Percentiles rank a stretch among this genome's conserved stretches.
These are phyloP conservation scores for Globisporangium lucens DNA, from an alignment of 352 stramenopile species.

Conservation along the genomic window DNA sequence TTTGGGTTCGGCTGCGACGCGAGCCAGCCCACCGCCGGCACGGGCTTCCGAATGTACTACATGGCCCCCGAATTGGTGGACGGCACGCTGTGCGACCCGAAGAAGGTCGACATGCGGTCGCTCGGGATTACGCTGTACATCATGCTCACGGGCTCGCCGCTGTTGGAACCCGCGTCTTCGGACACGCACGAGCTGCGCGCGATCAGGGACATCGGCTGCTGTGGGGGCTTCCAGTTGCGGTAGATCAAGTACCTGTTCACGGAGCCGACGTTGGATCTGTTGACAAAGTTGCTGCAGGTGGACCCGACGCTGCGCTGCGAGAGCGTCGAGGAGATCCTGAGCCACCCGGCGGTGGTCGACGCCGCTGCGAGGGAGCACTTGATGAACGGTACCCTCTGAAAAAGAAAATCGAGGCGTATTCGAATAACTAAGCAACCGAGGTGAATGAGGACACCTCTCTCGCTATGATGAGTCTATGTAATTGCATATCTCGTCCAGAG, in stretches of 20 bases:
- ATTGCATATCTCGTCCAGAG: too few species aligned
- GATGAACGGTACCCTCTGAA: not conserved
- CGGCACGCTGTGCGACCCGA: slow-evolving; percentile 31
- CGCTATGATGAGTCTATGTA: too few species aligned
- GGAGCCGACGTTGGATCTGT: slow-evolving; percentile 15
- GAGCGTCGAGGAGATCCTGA: slow-evolving; percentile 2
- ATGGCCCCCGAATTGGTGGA: not conserved
- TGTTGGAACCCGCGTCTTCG: slow-evolving; percentile 19
- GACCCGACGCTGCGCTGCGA: slow-evolving; percentile 10
- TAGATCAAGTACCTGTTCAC: slow-evolving; percentile 14
- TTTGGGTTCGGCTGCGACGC: slow-evolving; percentile 39
- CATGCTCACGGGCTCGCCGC: slow-evolving; percentile 56
- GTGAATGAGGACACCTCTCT: too few species aligned
- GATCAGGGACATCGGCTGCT: slow-evolving; percentile 20
- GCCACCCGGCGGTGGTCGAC: not conserved
- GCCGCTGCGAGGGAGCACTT: not conserved
- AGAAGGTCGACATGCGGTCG: slow-evolving; percentile 57
- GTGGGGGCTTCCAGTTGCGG: slow-evolving; percentile 23
- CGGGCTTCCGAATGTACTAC: slow-evolving; percentile 10
- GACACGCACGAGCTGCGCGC: slow-evolving; percentile 26
- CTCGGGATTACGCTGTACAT: slow-evolving; percentile 66
- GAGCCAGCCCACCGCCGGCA: not conserved
- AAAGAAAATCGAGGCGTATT: not conserved
- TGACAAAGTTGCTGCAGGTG: slow-evolving; percentile 23
- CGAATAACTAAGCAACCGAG: too few species aligned